phyloP scores from a whole-genome alignment of 2,329 filamentous ascomycete genomes.

The Pestalotiopsis fici region DNA sequence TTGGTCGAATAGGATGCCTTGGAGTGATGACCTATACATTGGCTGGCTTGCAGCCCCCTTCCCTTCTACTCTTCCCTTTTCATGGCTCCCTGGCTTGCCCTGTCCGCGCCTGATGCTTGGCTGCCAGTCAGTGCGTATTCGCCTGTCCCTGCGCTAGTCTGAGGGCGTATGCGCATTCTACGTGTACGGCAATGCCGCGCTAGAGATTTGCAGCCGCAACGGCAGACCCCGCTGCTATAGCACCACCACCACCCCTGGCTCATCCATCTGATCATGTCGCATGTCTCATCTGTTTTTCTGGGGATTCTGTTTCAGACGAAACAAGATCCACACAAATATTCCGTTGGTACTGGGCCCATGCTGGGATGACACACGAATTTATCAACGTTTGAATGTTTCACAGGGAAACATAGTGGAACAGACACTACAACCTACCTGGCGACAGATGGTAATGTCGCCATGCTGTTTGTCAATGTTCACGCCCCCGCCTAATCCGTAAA shows the following conservation, averaged over 20 bases:
- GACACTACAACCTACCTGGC: background rate
- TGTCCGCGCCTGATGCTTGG: no score
- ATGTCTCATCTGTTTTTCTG: background rate
- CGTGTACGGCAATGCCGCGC: no score
- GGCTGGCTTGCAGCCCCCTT: no score
- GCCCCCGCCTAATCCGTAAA: background rate
- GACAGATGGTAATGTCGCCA: background rate
- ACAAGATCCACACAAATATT: background rate
- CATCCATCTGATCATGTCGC: background rate
- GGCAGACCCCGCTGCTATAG: background rate
- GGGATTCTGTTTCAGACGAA: background rate
- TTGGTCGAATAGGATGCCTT: background rate
- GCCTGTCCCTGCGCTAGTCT: background rate
- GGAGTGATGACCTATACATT: background rate
- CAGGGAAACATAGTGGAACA: background rate
- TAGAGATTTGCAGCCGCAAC: background rate
- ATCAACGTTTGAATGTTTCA: background rate
- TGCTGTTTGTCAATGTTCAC: background rate
- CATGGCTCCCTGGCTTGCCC: background rate
- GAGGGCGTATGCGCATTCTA: background rate
- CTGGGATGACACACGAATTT: background rate
- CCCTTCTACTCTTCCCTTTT: background rate
- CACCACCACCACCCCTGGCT: background rate
- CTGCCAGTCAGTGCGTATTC: background rate
- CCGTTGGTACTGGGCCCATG: background rate